Evolutionary conservation across 2,329 filamentous ascomycete genomes (phyloP), one percentile per base, ranked within the genome.

Genomic region (Arthrobotrys iridis): DNA sequence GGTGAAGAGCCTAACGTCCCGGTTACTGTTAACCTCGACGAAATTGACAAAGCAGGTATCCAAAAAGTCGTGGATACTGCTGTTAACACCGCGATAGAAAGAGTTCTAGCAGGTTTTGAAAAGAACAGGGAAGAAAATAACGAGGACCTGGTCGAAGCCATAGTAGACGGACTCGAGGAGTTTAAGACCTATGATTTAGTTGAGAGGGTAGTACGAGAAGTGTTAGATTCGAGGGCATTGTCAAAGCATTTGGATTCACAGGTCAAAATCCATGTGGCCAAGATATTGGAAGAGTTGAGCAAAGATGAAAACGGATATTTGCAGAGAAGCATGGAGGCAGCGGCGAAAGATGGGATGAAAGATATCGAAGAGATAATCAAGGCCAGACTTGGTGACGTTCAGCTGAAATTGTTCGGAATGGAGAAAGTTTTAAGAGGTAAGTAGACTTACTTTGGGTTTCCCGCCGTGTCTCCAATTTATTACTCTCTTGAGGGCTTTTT

Each of bases 381-480:
- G 18, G 28, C 52, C 13, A 68, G 28, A 8, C 18, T 68, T n/a
- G 64, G 20, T 10, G 22, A 45, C n/a, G 18, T 68, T 11, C 28
- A 46, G 30, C 6, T 43, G 4, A 63, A 63, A 20, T 30, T 71
- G n/a, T 18, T 30, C 22, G 33, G 13, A 8, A 46, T 71, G 20
- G 45, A 68, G 48, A 57, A 35, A 30, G 8, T 52, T 11, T 20
- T 68, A 35, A 58, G 43, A 57, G 55, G 71, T 75, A 75, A 43
- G 57, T 66, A 64, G 22, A 10, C n/a, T n/a, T n/a, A n/a, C n/a
- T n/a, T n/a, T n/a, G n/a, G n/a, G n/a, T n/a, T n/a, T n/a, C n/a
- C n/a, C n/a, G n/a, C n/a, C n/a, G n/a, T n/a, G n/a, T n/a, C n/a
- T n/a, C n/a, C n/a, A n/a, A n/a, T 30, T n/a, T 30, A 43, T 43